Evolutionary conservation across 768 basidiomycete species (phyloP), one percentile per base, ranked within the genome.

Genomic region (Chalciporus chontae): DNA sequence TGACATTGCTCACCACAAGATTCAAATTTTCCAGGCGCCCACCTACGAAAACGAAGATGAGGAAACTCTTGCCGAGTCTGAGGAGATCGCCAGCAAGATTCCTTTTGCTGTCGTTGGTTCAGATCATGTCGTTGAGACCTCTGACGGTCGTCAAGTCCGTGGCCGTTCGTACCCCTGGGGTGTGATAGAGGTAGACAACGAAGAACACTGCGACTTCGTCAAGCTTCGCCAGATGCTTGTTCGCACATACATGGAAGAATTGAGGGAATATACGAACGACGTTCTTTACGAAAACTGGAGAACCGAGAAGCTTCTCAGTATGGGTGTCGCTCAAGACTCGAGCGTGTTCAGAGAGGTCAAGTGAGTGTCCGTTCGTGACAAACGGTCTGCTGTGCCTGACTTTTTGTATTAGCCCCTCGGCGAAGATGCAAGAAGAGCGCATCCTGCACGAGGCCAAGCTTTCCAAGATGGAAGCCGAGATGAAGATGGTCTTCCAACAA

Each of bases 401-500:
- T 21, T 46, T 43, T 49, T 42, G 40, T 47, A 31, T 2, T 60
- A 98, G 95, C 73, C 96, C 96, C 54, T 94, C 94, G 43, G 90
- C 89, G 51, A 88, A 93, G 71, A 81, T 92, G 74, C 93, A 94
- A 56, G 96, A 99, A 67, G 96, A 99, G 67, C 90, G 96, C 49
- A 77, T 91, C 45, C 71, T 97, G 65, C 95, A 99, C 73, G 95
- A 99, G 73, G 89, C 90, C 59, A 98, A 98, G 71, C 83, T 99
- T 47, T 83, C 91, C 48, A 99, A 99, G 84, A 97, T 97, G 87
- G 96, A 99, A 75, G 90, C 94, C 48, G 96, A 98, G 79, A 99
- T 99, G 96, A 98, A 97, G 84, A 93, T 95, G 91, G 96, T 99
- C 61, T 99, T 99, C 93, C 94, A 94, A 68, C 96, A 98, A 73